A percentile compares a stretch with the other conserved stretches of the same genome.
These are phyloP conservation scores for Tardiomyces digboiensis DNA, from an alignment of 1,139 yeast species.

Conservation along the genomic window DNA sequence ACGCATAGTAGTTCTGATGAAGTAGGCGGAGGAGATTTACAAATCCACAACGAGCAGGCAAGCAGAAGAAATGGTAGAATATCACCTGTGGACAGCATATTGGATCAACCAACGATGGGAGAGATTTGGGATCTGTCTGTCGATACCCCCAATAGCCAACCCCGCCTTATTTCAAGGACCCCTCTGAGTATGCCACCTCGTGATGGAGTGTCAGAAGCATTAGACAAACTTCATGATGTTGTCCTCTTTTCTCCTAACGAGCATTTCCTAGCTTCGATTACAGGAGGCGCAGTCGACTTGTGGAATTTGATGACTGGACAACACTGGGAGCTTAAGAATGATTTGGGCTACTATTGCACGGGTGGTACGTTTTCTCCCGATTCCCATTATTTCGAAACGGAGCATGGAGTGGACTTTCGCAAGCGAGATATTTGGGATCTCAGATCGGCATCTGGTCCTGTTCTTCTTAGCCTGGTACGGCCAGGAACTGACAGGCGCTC, in stretches of 20 bases:
- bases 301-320: not conserved
- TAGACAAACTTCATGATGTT: not conserved
- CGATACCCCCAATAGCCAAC: not conserved
- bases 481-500: not conserved
- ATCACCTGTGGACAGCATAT: not conserved
- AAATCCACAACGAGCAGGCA: not conserved
- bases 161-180: not conserved
- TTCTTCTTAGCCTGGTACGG: not conserved
- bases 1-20: not conserved
- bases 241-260: not conserved
- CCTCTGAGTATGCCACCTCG: not conserved
- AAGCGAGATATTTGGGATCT: not conserved
- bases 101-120: not conserved
- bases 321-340: not conserved
- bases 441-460: not conserved
- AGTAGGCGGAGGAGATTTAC: not conserved
- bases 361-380: not conserved
- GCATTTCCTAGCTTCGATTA: not conserved
- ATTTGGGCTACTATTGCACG: not conserved
- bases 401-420: not conserved
- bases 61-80: not conserved
- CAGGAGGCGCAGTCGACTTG: not conserved
- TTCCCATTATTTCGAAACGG: not conserved
- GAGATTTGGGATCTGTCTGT: not conserved
- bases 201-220: not conserved